Percentiles rank a stretch among this genome's conserved stretches.
Conservation (phyloP, 768 basidiomycete genomes). For the Amanita exitialis region DNA sequence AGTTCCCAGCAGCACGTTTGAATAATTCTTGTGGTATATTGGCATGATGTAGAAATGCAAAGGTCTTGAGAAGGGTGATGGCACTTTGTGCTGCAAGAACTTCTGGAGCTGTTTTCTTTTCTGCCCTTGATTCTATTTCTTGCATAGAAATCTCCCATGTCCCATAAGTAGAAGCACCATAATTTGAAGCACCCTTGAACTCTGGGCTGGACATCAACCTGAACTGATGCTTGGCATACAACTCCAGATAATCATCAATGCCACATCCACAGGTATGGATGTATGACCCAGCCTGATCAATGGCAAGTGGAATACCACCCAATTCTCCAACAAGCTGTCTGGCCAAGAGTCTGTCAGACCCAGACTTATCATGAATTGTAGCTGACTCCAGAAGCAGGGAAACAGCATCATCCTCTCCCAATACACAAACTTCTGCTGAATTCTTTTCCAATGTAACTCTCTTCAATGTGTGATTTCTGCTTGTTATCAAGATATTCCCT, state of each 20-base stretch:
- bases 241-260: not conserved
- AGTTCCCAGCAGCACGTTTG: not conserved
- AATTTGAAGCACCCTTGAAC: not conserved
- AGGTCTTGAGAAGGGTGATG: not conserved
- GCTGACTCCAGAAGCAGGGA: conserved; percentile 10
- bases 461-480: conserved; percentile 7
- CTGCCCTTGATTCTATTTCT: not conserved
- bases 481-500: conserved; percentile 14
- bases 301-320: conserved; percentile 4
- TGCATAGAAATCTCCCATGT: conserved; percentile 2
- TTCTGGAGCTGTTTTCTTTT: not conserved
- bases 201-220: not conserved
- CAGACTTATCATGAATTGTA: not conserved
- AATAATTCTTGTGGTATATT: conserved; percentile 1
- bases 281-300: conserved; percentile 9
- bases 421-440: conserved; percentile 7
- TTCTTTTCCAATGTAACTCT: conserved; percentile 2
- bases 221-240: not conserved
- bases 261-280: not conserved
- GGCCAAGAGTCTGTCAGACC: not conserved
- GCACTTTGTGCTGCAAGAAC: conserved; percentile 3
- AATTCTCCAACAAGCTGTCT: not conserved
- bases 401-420: conserved; percentile 12
- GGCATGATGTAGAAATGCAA: conserved; percentile 1
- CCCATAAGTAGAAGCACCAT: not conserved